These are phyloP conservation scores for Nakazawaea ambrosiae DNA, from an alignment of 805 yeast genomes.

Conservation along the genomic window DNA sequence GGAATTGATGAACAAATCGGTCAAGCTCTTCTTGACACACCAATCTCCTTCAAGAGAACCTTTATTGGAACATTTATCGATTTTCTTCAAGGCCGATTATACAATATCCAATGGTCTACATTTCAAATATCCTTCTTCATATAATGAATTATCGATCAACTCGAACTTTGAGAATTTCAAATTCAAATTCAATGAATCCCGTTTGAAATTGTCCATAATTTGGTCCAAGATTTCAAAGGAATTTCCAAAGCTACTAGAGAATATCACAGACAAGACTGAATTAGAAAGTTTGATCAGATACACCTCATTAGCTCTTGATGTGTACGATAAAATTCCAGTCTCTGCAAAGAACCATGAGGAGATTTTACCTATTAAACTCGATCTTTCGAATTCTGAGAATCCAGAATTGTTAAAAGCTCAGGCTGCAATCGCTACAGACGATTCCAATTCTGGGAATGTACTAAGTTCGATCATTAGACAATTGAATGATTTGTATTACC, in stretches of 20 bases:
- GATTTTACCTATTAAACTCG: slow-evolving; percentile 22
- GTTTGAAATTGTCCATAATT: slow-evolving; percentile 53
- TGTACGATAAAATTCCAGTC: slow-evolving; percentile 58
- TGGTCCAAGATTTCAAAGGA: slow-evolving; percentile 57
- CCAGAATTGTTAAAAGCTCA: slow-evolving; percentile 1
- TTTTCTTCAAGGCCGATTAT: slow-evolving; percentile 62
- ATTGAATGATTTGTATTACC: slow-evolving; percentile 53
- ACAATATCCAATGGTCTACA: slow-evolving; percentile 70
- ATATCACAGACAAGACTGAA: slow-evolving; percentile 28
- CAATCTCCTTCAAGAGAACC: slow-evolving; percentile 70
- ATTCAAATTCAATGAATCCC: slow-evolving; percentile 52
- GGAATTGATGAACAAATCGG: slow-evolving; percentile 28
- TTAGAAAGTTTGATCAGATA: slow-evolving; percentile 30
- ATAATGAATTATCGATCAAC: slow-evolving; percentile 59
- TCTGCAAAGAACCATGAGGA: slow-evolving; percentile 28
- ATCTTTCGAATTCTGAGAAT: slow-evolving; percentile 14
- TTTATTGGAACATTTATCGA: slow-evolving; percentile 58
- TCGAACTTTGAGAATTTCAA: slow-evolving; percentile 59
- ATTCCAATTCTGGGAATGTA: slow-evolving; percentile 21
- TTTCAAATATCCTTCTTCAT: slow-evolving; percentile 62
- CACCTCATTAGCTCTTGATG: slow-evolving; percentile 48
- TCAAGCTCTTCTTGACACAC: slow-evolving; percentile 59
- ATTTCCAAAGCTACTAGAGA: slow-evolving; percentile 32
- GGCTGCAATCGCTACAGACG: neutral
- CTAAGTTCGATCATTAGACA: slow-evolving; percentile 35